Conservation (phyloP, 2,329 filamentous ascomycete genomes). For the Botrytis galanthina region DNA sequence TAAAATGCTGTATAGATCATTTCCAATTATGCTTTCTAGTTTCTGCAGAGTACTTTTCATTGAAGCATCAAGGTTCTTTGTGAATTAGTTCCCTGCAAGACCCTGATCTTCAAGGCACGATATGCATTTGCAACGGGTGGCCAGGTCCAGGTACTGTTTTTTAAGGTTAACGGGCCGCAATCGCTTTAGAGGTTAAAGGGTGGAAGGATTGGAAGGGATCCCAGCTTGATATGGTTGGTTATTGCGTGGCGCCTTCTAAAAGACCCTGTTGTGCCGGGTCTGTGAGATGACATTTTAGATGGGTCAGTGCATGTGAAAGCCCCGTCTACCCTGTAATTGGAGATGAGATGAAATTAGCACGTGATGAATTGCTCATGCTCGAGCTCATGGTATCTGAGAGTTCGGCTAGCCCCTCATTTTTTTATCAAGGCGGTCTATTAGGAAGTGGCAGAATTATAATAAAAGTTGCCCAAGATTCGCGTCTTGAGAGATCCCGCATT, state of each 20-base stretch:
- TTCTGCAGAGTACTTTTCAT: too few species aligned
- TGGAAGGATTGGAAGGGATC: background rate
- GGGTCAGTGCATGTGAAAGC: background rate
- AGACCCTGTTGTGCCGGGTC: background rate
- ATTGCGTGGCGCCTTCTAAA: background rate
- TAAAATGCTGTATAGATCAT: background rate
- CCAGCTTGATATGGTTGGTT: background rate
- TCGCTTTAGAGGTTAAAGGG: background rate
- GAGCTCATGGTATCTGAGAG: background rate
- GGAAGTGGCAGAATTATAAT: background rate
- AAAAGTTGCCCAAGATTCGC: background rate
- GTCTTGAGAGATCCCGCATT: background rate
- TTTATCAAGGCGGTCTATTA: background rate
- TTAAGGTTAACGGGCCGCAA: background rate
- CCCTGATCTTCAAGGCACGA: constrained; percentile 4
- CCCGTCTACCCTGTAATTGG: background rate
- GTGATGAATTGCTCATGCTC: background rate
- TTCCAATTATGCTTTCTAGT: background rate
- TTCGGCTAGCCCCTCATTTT: constrained; percentile 1
- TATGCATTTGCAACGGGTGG: background rate
- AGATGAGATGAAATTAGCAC: background rate
- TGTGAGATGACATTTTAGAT: background rate
- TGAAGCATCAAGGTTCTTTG: background rate
- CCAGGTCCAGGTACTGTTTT: background rate
- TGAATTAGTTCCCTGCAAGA: background rate